Evolutionary conservation across 768 basidiomycete species (phyloP).

Genomic region (Suillus luteus): DNA sequence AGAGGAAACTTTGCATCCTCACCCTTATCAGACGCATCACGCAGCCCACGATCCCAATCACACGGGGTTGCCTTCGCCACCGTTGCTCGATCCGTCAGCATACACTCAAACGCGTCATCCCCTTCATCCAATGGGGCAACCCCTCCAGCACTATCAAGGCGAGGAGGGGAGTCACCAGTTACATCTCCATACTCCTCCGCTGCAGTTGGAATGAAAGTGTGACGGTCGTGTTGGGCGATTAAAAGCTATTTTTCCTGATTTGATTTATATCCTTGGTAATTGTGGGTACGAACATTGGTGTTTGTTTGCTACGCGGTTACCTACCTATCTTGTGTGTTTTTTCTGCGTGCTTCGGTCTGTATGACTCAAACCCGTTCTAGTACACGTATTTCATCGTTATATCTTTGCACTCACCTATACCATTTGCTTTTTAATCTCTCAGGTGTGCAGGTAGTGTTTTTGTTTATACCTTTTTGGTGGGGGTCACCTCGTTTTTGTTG

Average conservation of each 20-base stretch:
- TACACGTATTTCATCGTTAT: slow-evolving; percentile 18
- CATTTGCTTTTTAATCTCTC: slow-evolving; percentile 23
- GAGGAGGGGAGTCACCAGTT: slow-evolving; percentile 42
- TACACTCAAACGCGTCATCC: slow-evolving; percentile 33
- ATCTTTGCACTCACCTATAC: slow-evolving; percentile 25
- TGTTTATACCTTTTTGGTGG: slow-evolving; percentile 25
- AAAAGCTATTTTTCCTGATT: slow-evolving; percentile 12
- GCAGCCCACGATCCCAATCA: slow-evolving; percentile 36
- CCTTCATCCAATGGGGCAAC: slow-evolving; percentile 36
- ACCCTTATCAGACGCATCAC: slow-evolving; percentile 38
- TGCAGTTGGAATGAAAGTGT: slow-evolving; percentile 53
- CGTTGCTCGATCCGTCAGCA: slow-evolving; percentile 35
- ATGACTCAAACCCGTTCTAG: slow-evolving; percentile 5
- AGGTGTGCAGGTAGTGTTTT: slow-evolving; percentile 17
- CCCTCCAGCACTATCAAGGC: slow-evolving; percentile 38
- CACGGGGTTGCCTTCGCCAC: slow-evolving; percentile 30
- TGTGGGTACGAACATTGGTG: slow-evolving; percentile 27
- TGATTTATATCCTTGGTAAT: slow-evolving; percentile 34
- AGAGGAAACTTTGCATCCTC: slow-evolving; percentile 34
- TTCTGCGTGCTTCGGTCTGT: slow-evolving; percentile 7
- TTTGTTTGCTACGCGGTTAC: slow-evolving; percentile 3
- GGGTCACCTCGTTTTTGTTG: no score
- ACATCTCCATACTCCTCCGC: slow-evolving; percentile 45
- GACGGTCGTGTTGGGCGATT: not conserved
- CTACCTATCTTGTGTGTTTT: slow-evolving; percentile 2